These are phyloP conservation scores for Euphorbia peplus DNA, from an alignment of 345 rosid genomes.

Conservation along the genomic window DNA sequence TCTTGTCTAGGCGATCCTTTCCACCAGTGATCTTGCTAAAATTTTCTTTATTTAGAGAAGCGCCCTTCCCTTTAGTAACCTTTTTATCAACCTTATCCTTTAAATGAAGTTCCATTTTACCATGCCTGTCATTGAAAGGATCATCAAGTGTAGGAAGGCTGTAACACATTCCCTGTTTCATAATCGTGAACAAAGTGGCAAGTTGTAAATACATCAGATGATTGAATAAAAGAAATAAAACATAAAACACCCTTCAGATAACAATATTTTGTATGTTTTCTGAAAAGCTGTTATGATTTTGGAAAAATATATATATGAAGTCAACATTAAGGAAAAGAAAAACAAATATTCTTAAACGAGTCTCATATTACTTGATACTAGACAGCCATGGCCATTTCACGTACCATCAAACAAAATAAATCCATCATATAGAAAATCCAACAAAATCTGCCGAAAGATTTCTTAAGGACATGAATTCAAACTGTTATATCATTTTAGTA, in stretches of 20 bases:
- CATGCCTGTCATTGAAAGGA: slow-evolving; percentile 66
- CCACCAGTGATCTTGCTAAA: slow-evolving; percentile 3
- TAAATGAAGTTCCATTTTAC: slow-evolving; percentile 32
- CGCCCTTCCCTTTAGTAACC: slow-evolving; percentile 15
- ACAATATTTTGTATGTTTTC: neutral
- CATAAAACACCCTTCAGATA: neutral
- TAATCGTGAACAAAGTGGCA: neutral
- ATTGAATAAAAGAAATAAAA: neutral
- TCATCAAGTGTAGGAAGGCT: slow-evolving; percentile 77
- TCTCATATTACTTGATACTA: neutral
- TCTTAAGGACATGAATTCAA: too few species aligned
- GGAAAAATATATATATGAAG: neutral
- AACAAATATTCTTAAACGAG: neutral
- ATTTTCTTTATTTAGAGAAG: slow-evolving; percentile 17
- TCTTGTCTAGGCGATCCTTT: slow-evolving; percentile 14
- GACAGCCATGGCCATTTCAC: neutral
- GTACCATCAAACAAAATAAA: too few species aligned
- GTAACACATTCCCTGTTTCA: slow-evolving; percentile 84
- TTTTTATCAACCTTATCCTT: slow-evolving; percentile 24
- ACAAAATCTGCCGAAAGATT: too few species aligned
- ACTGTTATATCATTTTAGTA: too few species aligned
- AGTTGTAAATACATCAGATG: neutral
- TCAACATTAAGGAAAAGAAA: neutral
- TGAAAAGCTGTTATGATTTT: neutral
- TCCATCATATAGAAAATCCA: too few species aligned